Evolutionary conservation across 306 rosid species (phyloP), one percentile per base, ranked within the genome.

Genomic region (Betula pendula): DNA sequence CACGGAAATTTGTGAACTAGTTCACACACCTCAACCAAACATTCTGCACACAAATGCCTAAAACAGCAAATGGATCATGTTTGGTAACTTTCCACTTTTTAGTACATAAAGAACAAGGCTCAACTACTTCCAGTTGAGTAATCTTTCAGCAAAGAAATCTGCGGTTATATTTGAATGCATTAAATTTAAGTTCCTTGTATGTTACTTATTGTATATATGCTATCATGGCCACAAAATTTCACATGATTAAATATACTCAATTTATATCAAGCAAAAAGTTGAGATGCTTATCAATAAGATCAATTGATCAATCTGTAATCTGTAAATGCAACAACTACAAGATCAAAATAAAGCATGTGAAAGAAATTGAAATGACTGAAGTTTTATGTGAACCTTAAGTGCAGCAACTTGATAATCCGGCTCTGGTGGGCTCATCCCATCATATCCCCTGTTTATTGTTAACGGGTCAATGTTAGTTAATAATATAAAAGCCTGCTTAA

Each of bases 371-470:
- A 78, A 78, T 53, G 48, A 49, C 44, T 53, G 69, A 56, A 5
- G 44, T 20, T 72, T 62, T 19, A 55, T 45, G 38, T 5, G 82
- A 77, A 90, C 88, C 93, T 88, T 83, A 45, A 86, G 66, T 73
- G 68, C 29, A 45, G 70, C 73, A 73, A 82, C 83, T 81, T 87
- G 87, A 77, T 81, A 80, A 75, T 85, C 88, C 56, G 85, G 75
- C 77, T 82, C 85, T 56, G 43, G 72, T 17, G 81, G 84, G 68
- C 80, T 84, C 20, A 58, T 58, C 65, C 79, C 80, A 51, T 78
- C 87, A 48, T 75, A 72, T 76, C 88, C 88, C 87, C 97, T 90
- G 89, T 77, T 74, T 55, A 68, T 73, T 38, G 74, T 63, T 82
- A 45, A 29, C 0, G 15, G 50, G 52, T 69, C 68, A 76, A 62